Percentiles rank a stretch among this genome's conserved stretches.
Conservation (phyloP, 495 filamentous ascomycete genomes). For the Hypoxylon rickii region DNA sequence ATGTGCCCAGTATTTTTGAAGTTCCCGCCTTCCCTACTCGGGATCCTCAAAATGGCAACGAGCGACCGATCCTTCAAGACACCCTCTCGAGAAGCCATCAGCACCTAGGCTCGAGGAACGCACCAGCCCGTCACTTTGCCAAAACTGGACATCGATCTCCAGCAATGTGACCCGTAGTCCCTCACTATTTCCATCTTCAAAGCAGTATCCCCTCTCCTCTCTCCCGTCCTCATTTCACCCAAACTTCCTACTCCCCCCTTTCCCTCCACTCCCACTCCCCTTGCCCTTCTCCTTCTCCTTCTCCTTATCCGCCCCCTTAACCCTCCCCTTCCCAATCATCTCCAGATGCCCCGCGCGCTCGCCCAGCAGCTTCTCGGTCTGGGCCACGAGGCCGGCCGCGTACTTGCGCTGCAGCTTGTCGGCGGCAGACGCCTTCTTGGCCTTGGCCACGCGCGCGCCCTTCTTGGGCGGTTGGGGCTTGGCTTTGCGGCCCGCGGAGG, state of each 20-base stretch:
- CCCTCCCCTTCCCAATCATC: conserved; percentile 52
- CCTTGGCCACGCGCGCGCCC: conserved; percentile 41
- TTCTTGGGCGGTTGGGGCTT: conserved; percentile 43
- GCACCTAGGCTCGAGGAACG: too few species aligned
- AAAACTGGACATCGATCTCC: too few species aligned
- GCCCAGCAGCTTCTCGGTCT: conserved; percentile 53
- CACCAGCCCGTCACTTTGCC: too few species aligned
- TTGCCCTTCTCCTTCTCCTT: conserved; percentile 21
- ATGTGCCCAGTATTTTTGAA: too few species aligned
- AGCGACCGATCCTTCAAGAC: too few species aligned
- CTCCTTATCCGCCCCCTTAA: conserved; percentile 40
- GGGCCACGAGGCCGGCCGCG: conserved; percentile 46
- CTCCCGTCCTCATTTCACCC: conserved; percentile 37
- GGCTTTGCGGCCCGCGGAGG: conserved; percentile 31
- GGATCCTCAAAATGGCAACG: too few species aligned
- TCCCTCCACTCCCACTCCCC: too few species aligned
- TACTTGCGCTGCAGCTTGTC: conserved; percentile 51
- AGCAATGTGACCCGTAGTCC: too few species aligned
- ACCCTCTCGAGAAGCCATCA: too few species aligned
- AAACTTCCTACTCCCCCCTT: conserved; percentile 55
- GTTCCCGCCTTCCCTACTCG: too few species aligned
- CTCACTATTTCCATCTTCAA: background rate
- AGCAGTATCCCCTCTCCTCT: background rate
- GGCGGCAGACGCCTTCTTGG: conserved; percentile 40
- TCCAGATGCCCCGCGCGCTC: conserved; percentile 54